Conservation (phyloP, 164 flowering plant genomes). For the Magnolia sinica region DNA sequence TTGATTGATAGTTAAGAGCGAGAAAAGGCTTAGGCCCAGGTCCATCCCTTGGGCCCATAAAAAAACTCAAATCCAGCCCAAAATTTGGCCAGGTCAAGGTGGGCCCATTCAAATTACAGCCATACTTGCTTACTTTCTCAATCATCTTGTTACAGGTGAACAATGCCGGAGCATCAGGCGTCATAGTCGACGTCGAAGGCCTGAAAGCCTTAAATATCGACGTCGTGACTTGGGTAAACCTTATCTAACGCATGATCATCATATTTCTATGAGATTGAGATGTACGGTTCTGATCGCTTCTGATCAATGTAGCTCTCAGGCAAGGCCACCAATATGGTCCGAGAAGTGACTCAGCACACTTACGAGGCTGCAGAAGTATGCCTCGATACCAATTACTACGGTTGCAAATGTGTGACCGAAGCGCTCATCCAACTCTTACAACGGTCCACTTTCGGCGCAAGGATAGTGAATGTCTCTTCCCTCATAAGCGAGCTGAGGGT, state of each 20-base stretch:
- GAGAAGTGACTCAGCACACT: conserved; percentile 37
- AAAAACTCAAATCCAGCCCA: not conserved
- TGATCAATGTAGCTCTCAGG: conserved; percentile 50
- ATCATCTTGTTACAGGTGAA: conserved; percentile 40
- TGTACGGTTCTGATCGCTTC: too few species aligned
- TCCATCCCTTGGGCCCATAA: not conserved
- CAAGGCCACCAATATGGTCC: conserved; percentile 44
- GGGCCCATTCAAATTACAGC: not conserved
- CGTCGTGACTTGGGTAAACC: conserved; percentile 50
- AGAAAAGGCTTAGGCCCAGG: not conserved
- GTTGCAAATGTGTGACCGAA: conserved; percentile 23
- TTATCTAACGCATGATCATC: not conserved
- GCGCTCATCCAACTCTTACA: conserved; percentile 26
- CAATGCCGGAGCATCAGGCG: conserved; percentile 62
- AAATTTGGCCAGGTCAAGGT: too few species aligned
- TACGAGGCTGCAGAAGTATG: conserved; percentile 18
- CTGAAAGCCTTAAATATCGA: conserved; percentile 51
- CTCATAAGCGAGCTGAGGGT: conserved; percentile 19
- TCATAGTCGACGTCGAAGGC: conserved; percentile 46
- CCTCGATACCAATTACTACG: conserved; percentile 30
- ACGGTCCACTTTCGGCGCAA: conserved; percentile 17
- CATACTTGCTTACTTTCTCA: not conserved
- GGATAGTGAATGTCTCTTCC: conserved; percentile 28
- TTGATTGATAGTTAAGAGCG: too few species aligned
- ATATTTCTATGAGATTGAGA: not conserved